Conservation (phyloP, 2,329 filamentous ascomycete species). For the Dichotomopilus funicola region DNA sequence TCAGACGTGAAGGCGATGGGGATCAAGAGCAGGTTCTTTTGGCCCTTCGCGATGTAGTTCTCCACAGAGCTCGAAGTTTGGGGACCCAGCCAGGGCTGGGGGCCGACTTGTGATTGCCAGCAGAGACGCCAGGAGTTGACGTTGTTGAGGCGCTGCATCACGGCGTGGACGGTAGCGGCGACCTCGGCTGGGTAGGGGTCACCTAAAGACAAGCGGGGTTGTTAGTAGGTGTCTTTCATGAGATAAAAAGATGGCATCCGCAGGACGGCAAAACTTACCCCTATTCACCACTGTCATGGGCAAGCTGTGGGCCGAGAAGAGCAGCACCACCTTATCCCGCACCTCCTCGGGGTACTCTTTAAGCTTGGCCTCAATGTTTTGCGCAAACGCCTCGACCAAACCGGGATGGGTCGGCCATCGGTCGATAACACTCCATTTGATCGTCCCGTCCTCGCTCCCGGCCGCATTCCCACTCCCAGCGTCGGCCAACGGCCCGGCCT, state of each 20-base stretch:
- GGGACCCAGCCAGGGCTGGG: slow-evolving; percentile 88
- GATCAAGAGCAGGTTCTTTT: slow-evolving; percentile 84
- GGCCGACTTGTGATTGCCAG: slow-evolving; percentile 98
- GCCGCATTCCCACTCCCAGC: too few relatives aligned
- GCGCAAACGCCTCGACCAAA: slow-evolving; percentile 83
- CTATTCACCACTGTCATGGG: slow-evolving; percentile 97
- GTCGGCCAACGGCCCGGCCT: slow-evolving; percentile 46
- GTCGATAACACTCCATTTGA: slow-evolving; percentile 96
- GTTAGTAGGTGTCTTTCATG: slow-evolving; percentile 25
- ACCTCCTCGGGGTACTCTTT: slow-evolving; percentile 76
- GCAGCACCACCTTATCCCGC: slow-evolving; percentile 71
- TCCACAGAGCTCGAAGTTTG: slow-evolving; percentile 87
- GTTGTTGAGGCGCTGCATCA: slow-evolving; percentile 87
- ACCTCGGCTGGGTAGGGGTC: slow-evolving; percentile 96
- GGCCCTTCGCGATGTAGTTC: slow-evolving; percentile 81
- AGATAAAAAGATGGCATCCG: not conserved
- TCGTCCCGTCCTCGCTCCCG: slow-evolving; percentile 54
- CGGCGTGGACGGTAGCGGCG: slow-evolving; percentile 88
- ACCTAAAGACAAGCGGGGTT: slow-evolving; percentile 40
- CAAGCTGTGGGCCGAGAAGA: slow-evolving; percentile 93
- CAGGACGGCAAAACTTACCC: slow-evolving; percentile 40
- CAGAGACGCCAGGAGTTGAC: slow-evolving; percentile 88
- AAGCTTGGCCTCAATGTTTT: slow-evolving; percentile 83
- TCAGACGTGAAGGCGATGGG: slow-evolving; percentile 98
- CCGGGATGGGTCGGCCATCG: slow-evolving; percentile 91